Evolutionary conservation across 305 asterid genomes (phyloP).

Genomic region (Petunia hybrid): DNA sequence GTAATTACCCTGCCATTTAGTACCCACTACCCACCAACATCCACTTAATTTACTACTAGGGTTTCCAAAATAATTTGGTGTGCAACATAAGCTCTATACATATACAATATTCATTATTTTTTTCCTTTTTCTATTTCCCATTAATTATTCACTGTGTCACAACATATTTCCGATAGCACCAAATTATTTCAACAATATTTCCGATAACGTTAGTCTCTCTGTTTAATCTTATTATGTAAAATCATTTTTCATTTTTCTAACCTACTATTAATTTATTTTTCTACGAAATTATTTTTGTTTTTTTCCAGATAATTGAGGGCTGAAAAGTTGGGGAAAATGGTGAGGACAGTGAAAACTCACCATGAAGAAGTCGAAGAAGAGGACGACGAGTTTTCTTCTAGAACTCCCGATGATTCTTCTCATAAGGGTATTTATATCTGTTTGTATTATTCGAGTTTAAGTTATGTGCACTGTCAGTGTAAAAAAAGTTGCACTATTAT

Average conservation of each 20-base stretch:
- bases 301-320: conserved; percentile 11
- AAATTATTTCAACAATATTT: not conserved
- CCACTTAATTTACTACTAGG: too few relatives aligned
- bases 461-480: not conserved
- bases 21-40: too few relatives aligned
- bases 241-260: not conserved
- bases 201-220: not conserved
- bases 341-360: conserved; percentile 42
- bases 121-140: too few relatives aligned
- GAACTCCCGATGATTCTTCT: conserved; percentile 54
- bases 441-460: not conserved
- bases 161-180: not conserved
- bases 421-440: conserved; percentile 47
- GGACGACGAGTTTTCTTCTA: conserved; percentile 42
- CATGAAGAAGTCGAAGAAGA: conserved; percentile 57
- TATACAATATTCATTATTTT: too few relatives aligned
- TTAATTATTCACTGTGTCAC: too few relatives aligned
- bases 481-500: too few relatives aligned
- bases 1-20: too few relatives aligned
- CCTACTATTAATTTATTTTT: not conserved
- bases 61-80: too few relatives aligned
- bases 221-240: not conserved
- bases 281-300: not conserved
- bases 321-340: conserved; percentile 36
- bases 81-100: too few relatives aligned